These are phyloP conservation scores for Macrocybe sp. DNA, from an alignment of 1,284 basidiomycete genomes.

Conservation along the genomic window DNA sequence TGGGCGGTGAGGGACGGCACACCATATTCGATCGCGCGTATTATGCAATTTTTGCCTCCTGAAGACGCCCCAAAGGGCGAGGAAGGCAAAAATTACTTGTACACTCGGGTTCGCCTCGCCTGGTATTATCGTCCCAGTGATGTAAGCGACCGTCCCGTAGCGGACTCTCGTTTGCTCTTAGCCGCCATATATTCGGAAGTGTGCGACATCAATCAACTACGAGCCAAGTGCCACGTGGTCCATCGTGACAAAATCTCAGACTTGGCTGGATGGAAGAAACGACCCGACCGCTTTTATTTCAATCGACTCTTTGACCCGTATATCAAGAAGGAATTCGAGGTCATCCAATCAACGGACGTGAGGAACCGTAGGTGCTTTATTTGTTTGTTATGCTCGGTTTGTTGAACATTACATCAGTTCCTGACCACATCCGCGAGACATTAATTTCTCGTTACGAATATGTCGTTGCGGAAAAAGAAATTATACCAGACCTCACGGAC, in stretches of 20 bases:
- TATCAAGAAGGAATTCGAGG: constrained; percentile 97
- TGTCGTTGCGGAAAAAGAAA: constrained; percentile 90
- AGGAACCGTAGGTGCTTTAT: constrained; percentile 72
- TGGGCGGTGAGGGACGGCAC: constrained; percentile 90
- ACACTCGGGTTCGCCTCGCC: constrained; percentile 81
- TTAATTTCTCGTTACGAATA: constrained; percentile 89
- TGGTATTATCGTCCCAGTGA: constrained; percentile 93
- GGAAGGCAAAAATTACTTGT: constrained; percentile 55
- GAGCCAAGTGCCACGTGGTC: constrained; percentile 88
- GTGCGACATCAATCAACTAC: constrained; percentile 87
- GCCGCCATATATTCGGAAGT: constrained; percentile 95
- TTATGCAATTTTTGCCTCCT: constrained; percentile 92
- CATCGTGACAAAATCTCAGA: constrained; percentile 95
- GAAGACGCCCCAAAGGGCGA: constrained; percentile 56
- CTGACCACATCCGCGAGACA: constrained; percentile 70
- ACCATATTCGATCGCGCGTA: constrained; percentile 89
- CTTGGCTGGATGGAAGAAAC: constrained; percentile 91
- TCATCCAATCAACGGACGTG: constrained; percentile 83
- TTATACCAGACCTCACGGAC: constrained; percentile 88
- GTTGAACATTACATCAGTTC: constrained; percentile 49
- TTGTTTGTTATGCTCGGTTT: constrained; percentile 15
- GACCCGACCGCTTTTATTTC: constrained; percentile 94
- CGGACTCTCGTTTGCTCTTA: constrained; percentile 86
- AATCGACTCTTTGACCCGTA: constrained; percentile 94
- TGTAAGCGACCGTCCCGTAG: constrained; percentile 78